phyloP scores from a whole-genome alignment of 164 flowering plant species.

The Nelumbo lutea region DNA sequence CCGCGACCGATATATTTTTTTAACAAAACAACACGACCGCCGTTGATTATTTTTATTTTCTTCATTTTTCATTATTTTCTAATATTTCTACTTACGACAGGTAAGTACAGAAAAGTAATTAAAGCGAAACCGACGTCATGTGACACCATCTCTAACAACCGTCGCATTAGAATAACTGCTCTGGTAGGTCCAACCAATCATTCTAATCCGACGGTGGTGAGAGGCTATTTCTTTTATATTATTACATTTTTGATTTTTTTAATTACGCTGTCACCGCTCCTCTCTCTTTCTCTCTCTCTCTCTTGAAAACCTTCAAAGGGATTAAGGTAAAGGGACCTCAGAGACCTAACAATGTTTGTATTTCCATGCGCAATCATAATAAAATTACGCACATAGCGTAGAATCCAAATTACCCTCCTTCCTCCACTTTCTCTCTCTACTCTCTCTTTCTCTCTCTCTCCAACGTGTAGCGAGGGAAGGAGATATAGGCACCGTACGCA shows the following conservation, averaged over 20 bases:
- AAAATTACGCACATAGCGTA: conserved; percentile 14
- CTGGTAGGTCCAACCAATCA: too few relatives aligned
- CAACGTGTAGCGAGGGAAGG: neutral
- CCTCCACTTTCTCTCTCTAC: neutral
- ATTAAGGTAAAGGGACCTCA: neutral
- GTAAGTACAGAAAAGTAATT: too few relatives aligned
- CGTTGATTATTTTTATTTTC: too few relatives aligned
- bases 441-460: conserved; percentile 7
- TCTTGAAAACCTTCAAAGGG: too few relatives aligned
- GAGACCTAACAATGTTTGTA: neutral
- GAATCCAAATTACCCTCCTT: conserved; percentile 18
- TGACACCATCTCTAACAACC: too few relatives aligned
- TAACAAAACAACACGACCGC: neutral
- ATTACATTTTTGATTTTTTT: neutral
- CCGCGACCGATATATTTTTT: neutral
- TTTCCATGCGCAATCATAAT: too few relatives aligned
- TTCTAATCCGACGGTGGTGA: neutral
- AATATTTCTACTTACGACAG: too few relatives aligned
- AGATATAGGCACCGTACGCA: conserved; percentile 11
- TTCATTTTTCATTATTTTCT: too few relatives aligned
- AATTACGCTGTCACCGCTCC: neutral
- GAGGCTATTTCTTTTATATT: neutral
- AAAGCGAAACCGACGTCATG: too few relatives aligned
- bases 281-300: neutral
- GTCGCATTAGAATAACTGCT: too few relatives aligned